Base-by-base conservation (phyloP, 108 stramenopile species). In the Skeletonema grethae region DNA sequence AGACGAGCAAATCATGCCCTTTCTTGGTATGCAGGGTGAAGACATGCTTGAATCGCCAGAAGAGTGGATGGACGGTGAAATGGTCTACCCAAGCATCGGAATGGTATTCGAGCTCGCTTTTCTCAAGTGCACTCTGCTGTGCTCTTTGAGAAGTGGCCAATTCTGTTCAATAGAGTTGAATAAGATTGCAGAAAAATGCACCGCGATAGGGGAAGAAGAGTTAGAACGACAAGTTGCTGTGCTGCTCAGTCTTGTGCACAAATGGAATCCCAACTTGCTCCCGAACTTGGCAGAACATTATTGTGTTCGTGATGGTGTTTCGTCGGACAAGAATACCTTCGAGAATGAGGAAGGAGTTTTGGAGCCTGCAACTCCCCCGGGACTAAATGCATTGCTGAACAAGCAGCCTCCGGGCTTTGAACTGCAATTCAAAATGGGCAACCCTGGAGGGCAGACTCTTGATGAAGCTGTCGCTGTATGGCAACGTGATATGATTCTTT, bases 61-160 rank as follows among this genome's bases (percentile, higher is more conserved):
- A 29, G 7, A 24, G 31, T 81, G 80, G 80, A 77, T 77, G 65
- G 80, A 81, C 38, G 75, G 70, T 11, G 76, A 77, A 38, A 77
- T 77, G 61, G 59, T 81, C 25, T 81, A 81, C 43, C 72, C 80
- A 22, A 76, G 80, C 60, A 31, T 74, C 2, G 80, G 80, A n/a
- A 81, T 75, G 72, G 80, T 81, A 35, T 81, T 81, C 60, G 80
- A 81, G 36, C 59, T 81, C 45, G 80, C 80, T 8, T 77, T 65
- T 56, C 45, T 81, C 13, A 81, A 81, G 70, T 81, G 70, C 59
- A 67, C 65, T 32, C 46, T 81, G 36, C 57, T 81, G 6, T 61
- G 70, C 7, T 66, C 63, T 16, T 46, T 64, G 38, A 62, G 41
- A 61, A 53, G 22, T 53, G 57, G 69, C 12, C 28, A 70, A 5